These are phyloP conservation scores for Penicillium subrubescens DNA, from an alignment of 495 filamentous ascomycete species.

Conservation along the genomic window DNA sequence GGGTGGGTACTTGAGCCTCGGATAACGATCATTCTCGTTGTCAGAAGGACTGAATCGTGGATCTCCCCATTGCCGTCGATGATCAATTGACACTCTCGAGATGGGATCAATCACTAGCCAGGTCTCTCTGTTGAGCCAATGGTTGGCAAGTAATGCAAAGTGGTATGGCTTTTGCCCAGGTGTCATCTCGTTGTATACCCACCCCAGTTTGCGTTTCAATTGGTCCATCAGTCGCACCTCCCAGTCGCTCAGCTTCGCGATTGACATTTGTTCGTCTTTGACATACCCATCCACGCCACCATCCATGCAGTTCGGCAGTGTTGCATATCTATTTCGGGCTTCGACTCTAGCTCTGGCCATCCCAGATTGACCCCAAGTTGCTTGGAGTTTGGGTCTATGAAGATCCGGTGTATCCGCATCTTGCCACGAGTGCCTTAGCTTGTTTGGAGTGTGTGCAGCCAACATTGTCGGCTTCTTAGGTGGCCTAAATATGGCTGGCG, in stretches of 20 bases:
- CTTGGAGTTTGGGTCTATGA: background rate
- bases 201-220: slow-evolving; percentile 41
- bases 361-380: background rate
- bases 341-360: background rate
- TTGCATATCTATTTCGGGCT: background rate
- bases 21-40: slow-evolving; percentile 18
- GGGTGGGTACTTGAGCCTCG: slow-evolving; percentile 33
- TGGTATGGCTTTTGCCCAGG: slow-evolving; percentile 47
- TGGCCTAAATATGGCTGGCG: slow-evolving; percentile 2
- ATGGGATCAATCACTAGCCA: slow-evolving; percentile 45
- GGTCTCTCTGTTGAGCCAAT: slow-evolving; percentile 46
- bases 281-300: background rate
- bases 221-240: slow-evolving; percentile 40
- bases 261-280: background rate
- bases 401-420: background rate
- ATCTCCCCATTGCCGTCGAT: slow-evolving; percentile 39
- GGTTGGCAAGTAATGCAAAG: slow-evolving; percentile 45
- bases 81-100: slow-evolving; percentile 38
- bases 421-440: background rate
- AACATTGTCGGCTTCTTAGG: background rate
- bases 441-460: background rate
- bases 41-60: slow-evolving; percentile 41
- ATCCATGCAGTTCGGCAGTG: background rate
- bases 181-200: slow-evolving; percentile 41
- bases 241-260: slow-evolving; percentile 33